Base-by-base conservation (phyloP, 2,329 filamentous ascomycete species). In the Ascochyta fabae region DNA sequence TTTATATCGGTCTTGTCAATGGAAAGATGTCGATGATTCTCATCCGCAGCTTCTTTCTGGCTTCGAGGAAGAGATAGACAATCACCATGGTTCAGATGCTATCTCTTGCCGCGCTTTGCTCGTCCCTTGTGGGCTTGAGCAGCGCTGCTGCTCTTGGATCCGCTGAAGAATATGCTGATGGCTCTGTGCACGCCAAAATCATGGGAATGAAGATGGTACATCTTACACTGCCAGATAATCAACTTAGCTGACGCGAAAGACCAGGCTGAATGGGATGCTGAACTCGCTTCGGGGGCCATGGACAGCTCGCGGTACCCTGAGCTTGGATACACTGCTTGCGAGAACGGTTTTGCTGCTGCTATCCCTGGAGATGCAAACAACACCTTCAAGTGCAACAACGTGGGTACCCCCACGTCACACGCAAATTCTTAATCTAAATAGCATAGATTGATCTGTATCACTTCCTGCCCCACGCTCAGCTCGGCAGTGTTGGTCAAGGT, bases 401-500 rank as follows among this genome's bases (percentile, higher is more conserved):
- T 75, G 27, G 48, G 71, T 31, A n/a, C 9, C 5, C 5, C 19
- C 12, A 2, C 2, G 3, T 4, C 3, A 4, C 3, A 10, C 13
- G 15, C 15, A 4, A 16, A 13, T n/a, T 8, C 29, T 31, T 16
- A 13, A 27, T 10, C 57, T 70, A 16, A 69, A 26, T 13, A 29
- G 3, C 0, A 1, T n/a, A 69, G 74, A 73, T 83, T 16, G 82
- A 85, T 59, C 76, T 84, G 3, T 81, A 84, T 66, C 79, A 82
- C 63, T 85, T 86, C 70, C 72, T 82, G 35, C 78, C 77, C 43
- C 83, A 86, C 60, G 75, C 77, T 3, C 77, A 78, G 27, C 77
- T 85, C 2, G 83, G 82, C 9, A 81, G 79, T 58, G 61, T 58
- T 29, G 75, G 73, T 31, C 71, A 73, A 39, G 77, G 77, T 13